These are phyloP conservation scores for Cercospora sp. DNA, from an alignment of 2,329 filamentous ascomycete species.

Conservation along the genomic window DNA sequence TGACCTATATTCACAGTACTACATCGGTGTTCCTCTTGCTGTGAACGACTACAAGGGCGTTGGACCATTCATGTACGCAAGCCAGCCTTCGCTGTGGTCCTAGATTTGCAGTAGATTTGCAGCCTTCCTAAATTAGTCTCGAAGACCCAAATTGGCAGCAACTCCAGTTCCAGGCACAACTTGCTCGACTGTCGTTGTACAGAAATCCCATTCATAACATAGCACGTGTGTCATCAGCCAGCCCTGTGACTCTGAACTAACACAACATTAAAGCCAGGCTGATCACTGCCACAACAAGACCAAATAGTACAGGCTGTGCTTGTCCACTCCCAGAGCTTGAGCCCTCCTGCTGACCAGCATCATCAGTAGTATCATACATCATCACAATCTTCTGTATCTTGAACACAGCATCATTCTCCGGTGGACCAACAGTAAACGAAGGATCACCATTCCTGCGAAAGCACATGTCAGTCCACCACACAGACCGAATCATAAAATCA, in stretches of 20 bases:
- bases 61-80: slow-evolving; percentile 45
- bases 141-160: neutral
- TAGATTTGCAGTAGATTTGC: neutral
- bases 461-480: neutral
- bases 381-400: slow-evolving; percentile 32
- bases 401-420: slow-evolving; percentile 27
- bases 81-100: slow-evolving; percentile 16
- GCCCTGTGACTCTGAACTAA: neutral
- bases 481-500: neutral
- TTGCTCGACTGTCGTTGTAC: too few relatives aligned
- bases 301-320: neutral
- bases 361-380: slow-evolving; percentile 22
- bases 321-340: neutral
- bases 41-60: slow-evolving; percentile 46
- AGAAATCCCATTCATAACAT: too few relatives aligned
- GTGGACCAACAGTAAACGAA: slow-evolving; percentile 26
- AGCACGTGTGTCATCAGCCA: neutral
- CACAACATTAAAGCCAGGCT: neutral
- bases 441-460: slow-evolving; percentile 25
- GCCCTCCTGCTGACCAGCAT: neutral
- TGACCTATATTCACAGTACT: slow-evolving; percentile 36
- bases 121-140: neutral
- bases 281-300: neutral
- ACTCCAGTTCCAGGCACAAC: neutral
- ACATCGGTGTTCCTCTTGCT: slow-evolving; percentile 39